phyloP scores from a whole-genome alignment of 2,329 filamentous ascomycete species.

The Aspergillus ochraceus region DNA sequence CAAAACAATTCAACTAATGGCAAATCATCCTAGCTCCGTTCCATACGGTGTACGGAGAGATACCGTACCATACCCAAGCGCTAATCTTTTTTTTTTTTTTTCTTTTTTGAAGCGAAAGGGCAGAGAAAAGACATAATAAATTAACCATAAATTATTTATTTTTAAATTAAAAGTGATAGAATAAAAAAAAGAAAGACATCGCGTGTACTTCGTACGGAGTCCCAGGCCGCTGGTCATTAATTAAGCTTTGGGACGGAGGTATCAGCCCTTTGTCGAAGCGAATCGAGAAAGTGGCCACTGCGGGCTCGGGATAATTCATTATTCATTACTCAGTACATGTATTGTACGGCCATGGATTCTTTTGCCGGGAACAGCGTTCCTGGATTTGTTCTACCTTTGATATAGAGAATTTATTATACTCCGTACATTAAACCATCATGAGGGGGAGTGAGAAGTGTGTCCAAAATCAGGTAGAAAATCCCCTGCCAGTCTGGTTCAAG shows the following conservation, averaged over 20 bases:
- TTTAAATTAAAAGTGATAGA: neutral
- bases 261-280: constrained; percentile 21
- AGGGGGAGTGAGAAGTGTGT: neutral
- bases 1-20: constrained; percentile 15
- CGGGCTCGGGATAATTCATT: constrained; percentile 16
- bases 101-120: neutral
- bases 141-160: neutral
- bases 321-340: neutral
- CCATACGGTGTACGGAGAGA: neutral
- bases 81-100: neutral
- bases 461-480: neutral
- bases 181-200: constrained; percentile 11
- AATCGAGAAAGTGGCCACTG: constrained; percentile 17
- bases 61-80: neutral
- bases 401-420: neutral
- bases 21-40: constrained; percentile 11
- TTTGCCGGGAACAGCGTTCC: neutral
- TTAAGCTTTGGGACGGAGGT: constrained; percentile 28
- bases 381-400: neutral
- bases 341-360: neutral
- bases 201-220: constrained; percentile 6
- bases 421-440: neutral
- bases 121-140: neutral
- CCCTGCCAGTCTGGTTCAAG: neutral
- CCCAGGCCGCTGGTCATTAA: constrained; percentile 20